These are phyloP conservation scores for Botryotinia calthae DNA, from an alignment of 2,329 filamentous ascomycete species.

Conservation along the genomic window DNA sequence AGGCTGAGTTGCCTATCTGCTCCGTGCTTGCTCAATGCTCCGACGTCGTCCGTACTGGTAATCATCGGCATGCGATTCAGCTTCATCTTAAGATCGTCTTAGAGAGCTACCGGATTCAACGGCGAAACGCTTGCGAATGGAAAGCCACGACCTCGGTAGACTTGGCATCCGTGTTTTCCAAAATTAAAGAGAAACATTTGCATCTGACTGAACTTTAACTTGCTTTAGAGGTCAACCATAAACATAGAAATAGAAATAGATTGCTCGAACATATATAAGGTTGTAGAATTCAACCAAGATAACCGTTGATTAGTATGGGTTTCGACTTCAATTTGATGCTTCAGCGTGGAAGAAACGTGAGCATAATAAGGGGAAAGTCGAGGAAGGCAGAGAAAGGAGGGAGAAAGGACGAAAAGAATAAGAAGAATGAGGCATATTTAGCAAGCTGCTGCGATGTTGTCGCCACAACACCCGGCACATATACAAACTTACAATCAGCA, in stretches of 20 bases:
- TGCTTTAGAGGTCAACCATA: neutral
- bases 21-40: neutral
- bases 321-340: neutral
- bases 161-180: neutral
- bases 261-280: neutral
- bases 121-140: neutral
- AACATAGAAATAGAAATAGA: neutral
- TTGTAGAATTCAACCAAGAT: neutral
- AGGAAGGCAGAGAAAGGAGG: neutral
- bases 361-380: too few species aligned
- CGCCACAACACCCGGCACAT: too few species aligned
- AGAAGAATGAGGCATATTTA: neutral
- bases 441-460: neutral
- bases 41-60: neutral
- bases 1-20: neutral
- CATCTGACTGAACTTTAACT: neutral
- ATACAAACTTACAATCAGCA: neutral
- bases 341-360: neutral
- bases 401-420: too few species aligned
- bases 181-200: neutral
- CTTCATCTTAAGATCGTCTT: neutral
- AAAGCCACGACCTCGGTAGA: neutral
- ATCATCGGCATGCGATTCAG: neutral
- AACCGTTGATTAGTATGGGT: neutral
- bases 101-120: neutral